Evolutionary conservation across 73 alveolate species (phyloP), one percentile per base, ranked within the genome.

Genomic region (Symbiodinium pilosum): DNA sequence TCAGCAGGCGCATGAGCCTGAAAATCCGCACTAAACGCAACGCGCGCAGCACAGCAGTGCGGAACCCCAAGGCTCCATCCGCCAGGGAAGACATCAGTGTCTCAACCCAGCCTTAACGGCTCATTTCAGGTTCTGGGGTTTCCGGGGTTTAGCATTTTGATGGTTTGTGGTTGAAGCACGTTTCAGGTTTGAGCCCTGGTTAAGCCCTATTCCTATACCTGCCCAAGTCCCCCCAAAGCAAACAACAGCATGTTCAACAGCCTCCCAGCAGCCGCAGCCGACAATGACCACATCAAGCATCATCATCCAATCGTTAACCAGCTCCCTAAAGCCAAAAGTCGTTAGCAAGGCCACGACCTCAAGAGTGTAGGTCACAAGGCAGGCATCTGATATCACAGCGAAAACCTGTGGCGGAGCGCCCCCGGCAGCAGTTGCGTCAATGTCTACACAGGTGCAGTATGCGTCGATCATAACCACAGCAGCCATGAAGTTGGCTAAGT

Each of bases 31-130:
- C 94, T 43, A 87, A 30, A 42, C 94, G 94, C 64, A 87, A 32
- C n/a, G 94, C 94, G 21, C 94, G 94, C 54, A 87, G 43, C 59
- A 87, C 94, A 18, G 84, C 94, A 18, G 42, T 56, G 64, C 84
- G 84, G 59, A 87, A 87, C 42, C 94, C 84, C 9, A 87, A 16
- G 59, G 84, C 93, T 8, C 81, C 94, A 26, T 51, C 84, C 36
- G 52, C 93, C 75, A 87, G 11, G 8, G 94, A 32, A 36, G 56
- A 38, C 5, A 54, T 34, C 84, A 56, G 40, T 21, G 34, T 87
- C 84, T 87, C 94, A 5, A 42, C 84, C 94, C 94, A 87, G 39
- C 93, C n/a, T n/a, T n/a, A n/a, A n/a, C n/a, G n/a, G n/a, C n/a
- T n/a, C n/a, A n/a, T n/a, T n/a, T n/a, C n/a, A n/a, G n/a, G n/a